These are phyloP conservation scores for Globisporangium barbulae DNA, from an alignment of 352 stramenopile species.

Conservation along the genomic window DNA sequence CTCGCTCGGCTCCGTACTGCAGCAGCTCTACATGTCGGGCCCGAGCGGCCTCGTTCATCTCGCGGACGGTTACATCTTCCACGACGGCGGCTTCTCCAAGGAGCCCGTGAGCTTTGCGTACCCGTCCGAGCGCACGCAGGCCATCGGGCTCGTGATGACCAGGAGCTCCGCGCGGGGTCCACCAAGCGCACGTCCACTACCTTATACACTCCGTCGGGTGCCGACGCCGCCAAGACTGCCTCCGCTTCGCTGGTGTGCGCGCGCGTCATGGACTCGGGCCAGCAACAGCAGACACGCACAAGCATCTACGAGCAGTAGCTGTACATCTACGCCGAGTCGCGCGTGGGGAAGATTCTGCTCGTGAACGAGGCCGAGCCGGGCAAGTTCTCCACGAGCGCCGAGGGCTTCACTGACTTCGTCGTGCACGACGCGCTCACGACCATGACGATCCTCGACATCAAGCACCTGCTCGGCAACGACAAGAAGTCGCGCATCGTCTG, in stretches of 20 bases:
- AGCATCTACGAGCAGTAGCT: constrained; percentile 13
- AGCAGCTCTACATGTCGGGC: constrained; percentile 9
- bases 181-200: neutral
- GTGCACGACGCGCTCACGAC: constrained; percentile 12
- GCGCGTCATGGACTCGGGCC: neutral
- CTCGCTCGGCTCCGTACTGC: constrained; percentile 10
- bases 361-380: constrained; percentile 10
- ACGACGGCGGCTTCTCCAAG: constrained; percentile 11
- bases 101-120: constrained; percentile 14
- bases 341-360: constrained; percentile 9
- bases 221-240: neutral
- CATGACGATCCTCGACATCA: constrained; percentile 14
- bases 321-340: constrained; percentile 3
- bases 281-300: neutral
- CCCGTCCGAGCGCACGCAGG: constrained; percentile 3
- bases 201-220: neutral
- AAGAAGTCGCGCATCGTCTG: constrained; percentile 10
- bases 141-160: constrained; percentile 12
- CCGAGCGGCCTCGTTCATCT: constrained; percentile 14
- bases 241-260: too few relatives aligned
- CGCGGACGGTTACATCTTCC: constrained; percentile 15
- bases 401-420: constrained; percentile 13
- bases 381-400: constrained; percentile 6
- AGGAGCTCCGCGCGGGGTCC: constrained; percentile 3
- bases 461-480: constrained; percentile 16